A percentile compares a stretch with the other conserved stretches of the same genome.
Conservation (phyloP, 495 filamentous ascomycete genomes). For the Talaromyces nanjingensis region DNA sequence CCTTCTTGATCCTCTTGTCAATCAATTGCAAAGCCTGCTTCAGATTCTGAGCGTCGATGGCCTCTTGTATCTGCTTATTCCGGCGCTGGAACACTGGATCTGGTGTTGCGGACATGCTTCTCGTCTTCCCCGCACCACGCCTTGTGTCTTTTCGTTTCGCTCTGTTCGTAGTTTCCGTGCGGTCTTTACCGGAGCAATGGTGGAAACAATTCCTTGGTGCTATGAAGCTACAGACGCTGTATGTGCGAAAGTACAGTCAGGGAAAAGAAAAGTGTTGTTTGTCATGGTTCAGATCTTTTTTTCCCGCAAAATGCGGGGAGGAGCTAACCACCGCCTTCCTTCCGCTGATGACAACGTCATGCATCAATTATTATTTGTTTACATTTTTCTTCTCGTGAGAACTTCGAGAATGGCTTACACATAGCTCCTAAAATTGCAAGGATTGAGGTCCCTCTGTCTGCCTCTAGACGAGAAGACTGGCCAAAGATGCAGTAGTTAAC, state of each 20-base stretch:
- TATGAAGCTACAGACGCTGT: background rate
- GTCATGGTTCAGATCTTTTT: background rate
- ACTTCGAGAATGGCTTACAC: too few species aligned
- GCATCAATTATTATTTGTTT: background rate
- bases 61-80: conserved; percentile 52
- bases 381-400: background rate
- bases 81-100: conserved; percentile 44
- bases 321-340: background rate
- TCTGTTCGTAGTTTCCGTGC: background rate
- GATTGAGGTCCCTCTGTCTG: too few species aligned
- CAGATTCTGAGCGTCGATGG: conserved; percentile 47
- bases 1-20: conserved; percentile 55
- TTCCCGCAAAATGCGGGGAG: background rate
- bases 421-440: too few species aligned
- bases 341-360: background rate
- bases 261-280: background rate
- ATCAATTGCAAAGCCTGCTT: conserved; percentile 54
- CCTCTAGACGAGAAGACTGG: too few species aligned
- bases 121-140: background rate
- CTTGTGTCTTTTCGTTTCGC: background rate
- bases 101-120: conserved; percentile 25
- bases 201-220: background rate
- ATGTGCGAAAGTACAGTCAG: background rate
- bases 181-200: background rate
- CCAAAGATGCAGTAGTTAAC: too few species aligned